Percentiles rank a stretch among this genome's conserved stretches.
Conservation (phyloP, 2,329 filamentous ascomycete species). For the Colletotrichum ledebouriae region DNA sequence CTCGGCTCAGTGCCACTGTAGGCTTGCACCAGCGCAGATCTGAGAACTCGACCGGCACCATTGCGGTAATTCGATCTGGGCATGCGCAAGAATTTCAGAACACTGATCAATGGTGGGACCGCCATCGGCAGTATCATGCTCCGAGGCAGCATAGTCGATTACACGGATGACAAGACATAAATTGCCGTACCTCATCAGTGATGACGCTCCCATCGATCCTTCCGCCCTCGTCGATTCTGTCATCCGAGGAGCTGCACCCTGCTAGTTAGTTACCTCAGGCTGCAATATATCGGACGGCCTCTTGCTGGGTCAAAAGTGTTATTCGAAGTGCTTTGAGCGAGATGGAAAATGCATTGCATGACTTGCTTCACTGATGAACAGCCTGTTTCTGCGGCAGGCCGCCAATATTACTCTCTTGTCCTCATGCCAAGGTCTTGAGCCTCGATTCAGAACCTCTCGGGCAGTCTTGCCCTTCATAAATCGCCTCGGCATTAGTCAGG, state of each 20-base stretch:
- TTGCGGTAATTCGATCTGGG: no score
- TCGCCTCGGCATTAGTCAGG: not conserved
- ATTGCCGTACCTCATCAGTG: not conserved
- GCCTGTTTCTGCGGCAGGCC: conserved; percentile 14
- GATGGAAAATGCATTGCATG: no score
- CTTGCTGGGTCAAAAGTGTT: no score
- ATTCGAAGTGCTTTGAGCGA: no score
- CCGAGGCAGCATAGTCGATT: not conserved
- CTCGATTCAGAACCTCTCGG: not conserved
- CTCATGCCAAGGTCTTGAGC: conserved; percentile 1
- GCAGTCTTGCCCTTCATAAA: no score
- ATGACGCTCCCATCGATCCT: conserved; percentile 1
- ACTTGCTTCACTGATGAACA: not conserved
- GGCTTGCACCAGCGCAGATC: no score
- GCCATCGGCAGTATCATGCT: conserved; percentile 16
- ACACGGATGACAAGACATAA: not conserved
- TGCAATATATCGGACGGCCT: not conserved
- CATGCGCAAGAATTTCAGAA: no score
- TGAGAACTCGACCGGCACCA: no score
- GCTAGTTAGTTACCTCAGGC: not conserved
- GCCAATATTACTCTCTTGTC: not conserved
- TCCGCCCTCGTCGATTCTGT: not conserved
- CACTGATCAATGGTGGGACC: conserved; percentile 3
- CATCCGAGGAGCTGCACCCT: conserved; percentile 4
- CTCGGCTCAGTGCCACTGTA: no score